These are phyloP conservation scores for Eucalyptus shirleyi DNA, from an alignment of 345 rosid genomes.

Conservation along the genomic window DNA sequence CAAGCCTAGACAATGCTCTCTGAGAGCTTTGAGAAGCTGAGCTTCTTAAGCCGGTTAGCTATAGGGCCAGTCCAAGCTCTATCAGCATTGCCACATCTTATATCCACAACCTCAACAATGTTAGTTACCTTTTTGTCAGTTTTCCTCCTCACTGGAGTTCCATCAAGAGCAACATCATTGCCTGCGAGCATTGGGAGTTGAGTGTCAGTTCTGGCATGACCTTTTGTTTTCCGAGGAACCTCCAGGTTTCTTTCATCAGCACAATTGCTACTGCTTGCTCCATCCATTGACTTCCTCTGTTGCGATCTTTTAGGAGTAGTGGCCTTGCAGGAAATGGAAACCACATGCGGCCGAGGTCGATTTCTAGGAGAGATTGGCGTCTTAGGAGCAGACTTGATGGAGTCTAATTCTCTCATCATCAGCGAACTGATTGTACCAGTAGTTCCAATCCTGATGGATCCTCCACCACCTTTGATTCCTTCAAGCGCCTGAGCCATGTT, in stretches of 20 bases:
- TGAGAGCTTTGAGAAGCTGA: constrained; percentile 85
- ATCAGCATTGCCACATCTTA: constrained; percentile 72
- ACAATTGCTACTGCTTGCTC: constrained; percentile 66
- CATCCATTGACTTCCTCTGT: constrained; percentile 50
- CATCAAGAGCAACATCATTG: constrained; percentile 35
- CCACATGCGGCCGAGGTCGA: constrained; percentile 30
- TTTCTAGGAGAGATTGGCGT: constrained; percentile 13
- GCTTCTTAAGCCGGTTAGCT: constrained; percentile 76
- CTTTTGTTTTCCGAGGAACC: constrained; percentile 28
- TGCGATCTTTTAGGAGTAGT: constrained; percentile 41
- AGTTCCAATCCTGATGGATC: constrained; percentile 75
- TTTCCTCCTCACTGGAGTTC: constrained; percentile 48
- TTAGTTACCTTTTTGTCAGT: constrained; percentile 42
- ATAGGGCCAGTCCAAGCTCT: constrained; percentile 74
- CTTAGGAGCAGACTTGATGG: constrained; percentile 31
- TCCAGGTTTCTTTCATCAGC: constrained; percentile 9
- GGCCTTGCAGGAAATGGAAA: constrained; percentile 37
- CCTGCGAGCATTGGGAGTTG: constrained; percentile 62
- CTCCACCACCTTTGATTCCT: constrained; percentile 74
- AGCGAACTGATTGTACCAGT: constrained; percentile 75
- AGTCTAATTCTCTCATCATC: constrained; percentile 78
- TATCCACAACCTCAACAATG: constrained; percentile 79
- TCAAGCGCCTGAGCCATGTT: constrained; percentile 76
- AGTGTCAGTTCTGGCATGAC: constrained; percentile 11
- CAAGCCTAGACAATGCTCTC: constrained; percentile 52